Evolutionary conservation across 805 yeast species (phyloP), one percentile per base, ranked within the genome.

Genomic region (Barnettozyma vustinii): DNA sequence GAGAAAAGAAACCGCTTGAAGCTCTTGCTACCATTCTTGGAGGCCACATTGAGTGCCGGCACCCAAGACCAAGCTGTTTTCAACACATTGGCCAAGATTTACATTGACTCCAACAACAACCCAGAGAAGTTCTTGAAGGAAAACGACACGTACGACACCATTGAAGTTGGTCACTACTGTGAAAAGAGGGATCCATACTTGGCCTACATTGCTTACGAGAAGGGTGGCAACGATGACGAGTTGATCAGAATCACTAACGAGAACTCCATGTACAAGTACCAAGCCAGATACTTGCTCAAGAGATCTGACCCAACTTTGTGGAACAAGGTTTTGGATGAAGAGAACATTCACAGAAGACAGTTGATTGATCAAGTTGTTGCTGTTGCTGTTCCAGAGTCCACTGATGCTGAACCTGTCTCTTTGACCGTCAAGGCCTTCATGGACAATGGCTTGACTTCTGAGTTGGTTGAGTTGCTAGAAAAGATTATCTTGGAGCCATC

Each of bases 131-230:
- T 94, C 76, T 78, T 94, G 73, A 84, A 83, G 65, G 98, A 92
- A 69, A 94, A 94, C 69, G 77, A 83, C 58, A 77, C 78, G 63
- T 94, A 94, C 71, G 95, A 94, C 70, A 85, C 98, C n/a, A 74
- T 87, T 58, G 86, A 86, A 60, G 97, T 94, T 56, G 99, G 99
- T 76, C 89, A 82, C 66, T 94, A 94, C 75, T 94, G 99, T 77
- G 99, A 94, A 72, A 92, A 88, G 80, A 87, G 99, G 71, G 99
- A 94, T 64, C 99, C 99, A 54, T 94, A 89, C 72, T 76, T 94
- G 66, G 99, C 99, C 26, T 94, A 89, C 69, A 94, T 94, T 71
- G 96, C 97, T 46, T 94, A 94, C 70, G 96, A 95, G 53, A 92
- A 91, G 72, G 99, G 99, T 64, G 74, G 77, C 47, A 91, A 92